Base-by-base conservation (phyloP, 75 land plant genomes). In the Sequoiadendron giganteum region DNA sequence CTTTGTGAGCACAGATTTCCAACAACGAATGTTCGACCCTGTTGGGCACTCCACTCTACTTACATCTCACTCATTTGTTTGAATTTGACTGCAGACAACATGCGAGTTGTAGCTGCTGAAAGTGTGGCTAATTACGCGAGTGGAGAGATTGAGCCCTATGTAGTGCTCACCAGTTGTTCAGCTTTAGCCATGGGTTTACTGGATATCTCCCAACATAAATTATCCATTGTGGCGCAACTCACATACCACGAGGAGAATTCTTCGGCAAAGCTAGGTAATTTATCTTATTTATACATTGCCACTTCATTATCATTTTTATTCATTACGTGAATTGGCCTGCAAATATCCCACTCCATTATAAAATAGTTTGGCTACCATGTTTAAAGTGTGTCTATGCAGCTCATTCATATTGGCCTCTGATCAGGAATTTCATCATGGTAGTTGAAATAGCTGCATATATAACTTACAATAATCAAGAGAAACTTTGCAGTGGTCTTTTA, bases 121-220 rank as follows among this genome's bases (percentile, higher is more conserved):
- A 82, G 47, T 47, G 84, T 82, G 84, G 84, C 32, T 47, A 82
- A 28, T n/a, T 82, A 47, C 5, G 84, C 21, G 0, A 82, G 15
- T 11, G 84, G 84, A 47, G 84, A 82, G 52, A 43, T 82, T 43
- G 49, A 47, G 32, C 49, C 52, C 32, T 82, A 47, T 82, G 11
- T 82, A 16, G 47, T 82, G 84, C 32, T 82, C 30, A 48, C 5
- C 52, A 47, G 42, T 42, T 47, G 47, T 82, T 82, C 52, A n/a
- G 30, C 84, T 82, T 43, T 82, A 82, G 48, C 84, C 30, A 82
- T 82, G 40, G 84, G 52, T 82, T 13, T 82, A 10, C 48, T 82
- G 1, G 84, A 82, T 82, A 43, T 82, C 11, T n/a, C 30, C 16
- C 15, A 47, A 47, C 28, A 82, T 10, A 47, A 47, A 11, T 82